Conservation (phyloP, 2,329 filamentous ascomycete species). For the Emydomyces testavorans region DNA sequence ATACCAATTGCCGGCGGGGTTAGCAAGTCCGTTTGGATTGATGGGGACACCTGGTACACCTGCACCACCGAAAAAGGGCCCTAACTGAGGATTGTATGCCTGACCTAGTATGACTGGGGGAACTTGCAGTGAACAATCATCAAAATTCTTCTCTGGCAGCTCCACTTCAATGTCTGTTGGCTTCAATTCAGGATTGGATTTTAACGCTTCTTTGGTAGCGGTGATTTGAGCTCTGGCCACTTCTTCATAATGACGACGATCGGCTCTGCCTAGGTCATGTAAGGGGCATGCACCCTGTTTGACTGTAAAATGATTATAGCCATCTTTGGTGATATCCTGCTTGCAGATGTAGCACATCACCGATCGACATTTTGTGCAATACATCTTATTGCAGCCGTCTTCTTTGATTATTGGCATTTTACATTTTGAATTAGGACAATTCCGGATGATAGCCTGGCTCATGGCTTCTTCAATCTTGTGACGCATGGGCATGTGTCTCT, state of each 20-base stretch:
- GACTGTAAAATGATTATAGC: constrained; percentile 58
- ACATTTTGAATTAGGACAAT: constrained; percentile 49
- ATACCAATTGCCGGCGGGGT: background rate
- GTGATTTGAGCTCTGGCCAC: constrained; percentile 50
- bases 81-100: too few species aligned
- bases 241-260: constrained; percentile 50
- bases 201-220: constrained; percentile 44
- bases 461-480: constrained; percentile 72
- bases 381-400: constrained; percentile 73
- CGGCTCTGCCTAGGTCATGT: constrained; percentile 48
- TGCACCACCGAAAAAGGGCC: background rate
- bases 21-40: background rate
- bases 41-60: background rate
- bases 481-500: constrained; percentile 50
- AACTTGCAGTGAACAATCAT: background rate
- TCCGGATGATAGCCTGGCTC: constrained; percentile 64
- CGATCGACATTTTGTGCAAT: constrained; percentile 47
- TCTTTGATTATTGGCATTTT: constrained; percentile 69
- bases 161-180: constrained; percentile 48
- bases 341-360: constrained; percentile 53
- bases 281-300: constrained; percentile 47
- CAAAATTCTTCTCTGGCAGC: constrained; percentile 24
- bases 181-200: constrained; percentile 51
- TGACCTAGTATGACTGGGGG: too few species aligned
- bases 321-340: constrained; percentile 43